phyloP scores from a whole-genome alignment of 345 rosid species.

The Eucalyptus lansdowneana region DNA sequence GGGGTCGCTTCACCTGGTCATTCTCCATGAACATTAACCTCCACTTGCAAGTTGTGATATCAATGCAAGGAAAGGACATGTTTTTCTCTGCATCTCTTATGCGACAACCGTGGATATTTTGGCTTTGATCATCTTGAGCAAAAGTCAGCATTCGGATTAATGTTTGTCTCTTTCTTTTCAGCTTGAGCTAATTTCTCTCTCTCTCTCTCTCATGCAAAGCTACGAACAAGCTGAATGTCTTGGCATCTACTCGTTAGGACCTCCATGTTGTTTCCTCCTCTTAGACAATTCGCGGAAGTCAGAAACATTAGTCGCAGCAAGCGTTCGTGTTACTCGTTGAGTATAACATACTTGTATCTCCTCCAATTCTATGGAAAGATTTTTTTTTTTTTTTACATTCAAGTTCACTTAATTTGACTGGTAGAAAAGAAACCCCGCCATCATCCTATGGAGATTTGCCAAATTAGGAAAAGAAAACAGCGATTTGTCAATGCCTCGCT shows the following conservation, averaged over 20 bases:
- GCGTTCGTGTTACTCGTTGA: not conserved
- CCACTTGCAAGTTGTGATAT: not conserved
- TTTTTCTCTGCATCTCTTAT: not conserved
- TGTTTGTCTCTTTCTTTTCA: not conserved
- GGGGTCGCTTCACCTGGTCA: not conserved
- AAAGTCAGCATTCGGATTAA: not conserved
- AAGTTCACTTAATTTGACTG: not conserved
- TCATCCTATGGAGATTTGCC: not conserved
- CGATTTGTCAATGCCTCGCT: not conserved
- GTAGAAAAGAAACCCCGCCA: not conserved
- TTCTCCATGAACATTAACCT: not conserved
- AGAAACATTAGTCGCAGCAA: not conserved
- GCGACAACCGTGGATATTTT: too few species aligned
- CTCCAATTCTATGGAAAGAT: not conserved
- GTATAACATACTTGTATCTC: not conserved
- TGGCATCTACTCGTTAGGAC: not conserved
- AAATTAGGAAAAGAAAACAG: not conserved
- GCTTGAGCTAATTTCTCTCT: not conserved
- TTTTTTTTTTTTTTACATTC: too few species aligned
- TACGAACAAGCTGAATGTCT: not conserved
- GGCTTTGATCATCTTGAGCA: not conserved
- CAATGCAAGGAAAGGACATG: not conserved
- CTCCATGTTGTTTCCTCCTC: not conserved
- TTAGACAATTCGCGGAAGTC: not conserved
- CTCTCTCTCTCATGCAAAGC: not conserved